These are phyloP conservation scores for Phytophthora boehmeriae DNA, from an alignment of 352 stramenopile species.

Conservation along the genomic window DNA sequence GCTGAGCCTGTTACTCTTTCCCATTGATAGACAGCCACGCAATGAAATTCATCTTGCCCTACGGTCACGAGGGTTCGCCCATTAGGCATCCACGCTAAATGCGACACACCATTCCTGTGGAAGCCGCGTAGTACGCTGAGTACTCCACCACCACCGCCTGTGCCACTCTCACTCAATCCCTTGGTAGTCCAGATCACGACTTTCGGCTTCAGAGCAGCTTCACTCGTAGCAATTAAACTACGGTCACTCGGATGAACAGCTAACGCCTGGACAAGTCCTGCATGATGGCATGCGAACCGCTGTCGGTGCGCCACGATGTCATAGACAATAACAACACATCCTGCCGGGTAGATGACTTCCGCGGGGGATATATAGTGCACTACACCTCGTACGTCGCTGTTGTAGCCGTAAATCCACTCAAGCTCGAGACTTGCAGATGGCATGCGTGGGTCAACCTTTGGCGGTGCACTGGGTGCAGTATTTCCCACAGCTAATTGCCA, in stretches of 20 bases:
- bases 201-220: slow-evolving; percentile 61
- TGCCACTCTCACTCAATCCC: slow-evolving; percentile 32
- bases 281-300: slow-evolving; percentile 66
- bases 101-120: slow-evolving; percentile 62
- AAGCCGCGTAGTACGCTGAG: slow-evolving; percentile 74
- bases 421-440: slow-evolving; percentile 69
- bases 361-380: slow-evolving; percentile 68
- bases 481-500: slow-evolving; percentile 75
- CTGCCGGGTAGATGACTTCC: slow-evolving; percentile 70
- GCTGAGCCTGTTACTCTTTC: slow-evolving; percentile 19
- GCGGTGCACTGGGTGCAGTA: slow-evolving; percentile 57
- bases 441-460: slow-evolving; percentile 51
- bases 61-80: slow-evolving; percentile 69
- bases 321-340: slow-evolving; percentile 69
- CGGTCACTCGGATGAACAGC: slow-evolving; percentile 58
- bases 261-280: slow-evolving; percentile 61
- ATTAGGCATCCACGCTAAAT: slow-evolving; percentile 79
- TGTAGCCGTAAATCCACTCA: slow-evolving; percentile 85
- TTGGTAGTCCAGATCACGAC: slow-evolving; percentile 73
- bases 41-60: slow-evolving; percentile 71
- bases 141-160: slow-evolving; percentile 35
- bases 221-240: slow-evolving; percentile 61
- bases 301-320: slow-evolving; percentile 76
- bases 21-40: slow-evolving; percentile 84
- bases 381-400: slow-evolving; percentile 64